These are phyloP conservation scores for Bromus sterilis DNA, from an alignment of 176 grass and related monocot species.

Conservation along the genomic window DNA sequence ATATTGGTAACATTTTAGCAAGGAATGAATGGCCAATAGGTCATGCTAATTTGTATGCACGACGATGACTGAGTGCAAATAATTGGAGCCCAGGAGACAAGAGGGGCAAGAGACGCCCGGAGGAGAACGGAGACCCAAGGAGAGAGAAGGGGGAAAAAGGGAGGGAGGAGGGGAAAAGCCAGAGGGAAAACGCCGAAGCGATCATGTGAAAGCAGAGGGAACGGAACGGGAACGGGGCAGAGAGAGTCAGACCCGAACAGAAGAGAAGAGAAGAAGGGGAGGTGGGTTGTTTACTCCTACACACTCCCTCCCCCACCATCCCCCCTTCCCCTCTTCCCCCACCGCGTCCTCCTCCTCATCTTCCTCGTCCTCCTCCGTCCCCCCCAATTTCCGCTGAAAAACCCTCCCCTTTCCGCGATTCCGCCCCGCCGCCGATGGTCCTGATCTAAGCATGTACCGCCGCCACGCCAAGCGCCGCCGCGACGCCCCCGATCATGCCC, in stretches of 20 bases:
- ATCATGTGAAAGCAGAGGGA: not conserved
- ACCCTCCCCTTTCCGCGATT: slow-evolving; percentile 27
- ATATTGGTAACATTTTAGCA: no score
- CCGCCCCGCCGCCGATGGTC: slow-evolving; percentile 23
- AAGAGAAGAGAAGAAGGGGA: not conserved
- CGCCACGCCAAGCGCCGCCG: slow-evolving; percentile 66
- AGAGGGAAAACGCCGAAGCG: not conserved
- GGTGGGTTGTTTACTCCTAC: not conserved
- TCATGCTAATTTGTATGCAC: no score
- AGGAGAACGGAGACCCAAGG: no score
- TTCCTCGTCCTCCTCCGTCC: not conserved
- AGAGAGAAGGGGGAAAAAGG: not conserved
- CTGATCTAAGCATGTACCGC: slow-evolving; percentile 60
- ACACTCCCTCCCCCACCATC: not conserved
- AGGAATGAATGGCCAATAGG: no score
- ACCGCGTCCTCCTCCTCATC: not conserved
- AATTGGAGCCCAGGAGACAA: no score
- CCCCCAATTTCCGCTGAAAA: slow-evolving; percentile 36
- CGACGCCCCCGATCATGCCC: slow-evolving; percentile 37
- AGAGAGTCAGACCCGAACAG: not conserved
- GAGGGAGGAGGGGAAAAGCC: not conserved
- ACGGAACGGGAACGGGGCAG: no score
- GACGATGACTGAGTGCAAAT: no score
- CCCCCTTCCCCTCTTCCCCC: not conserved
- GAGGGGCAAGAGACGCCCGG: no score